Conservation (phyloP, 2,329 filamentous ascomycete genomes). For the Knoxdaviesia proteae region DNA sequence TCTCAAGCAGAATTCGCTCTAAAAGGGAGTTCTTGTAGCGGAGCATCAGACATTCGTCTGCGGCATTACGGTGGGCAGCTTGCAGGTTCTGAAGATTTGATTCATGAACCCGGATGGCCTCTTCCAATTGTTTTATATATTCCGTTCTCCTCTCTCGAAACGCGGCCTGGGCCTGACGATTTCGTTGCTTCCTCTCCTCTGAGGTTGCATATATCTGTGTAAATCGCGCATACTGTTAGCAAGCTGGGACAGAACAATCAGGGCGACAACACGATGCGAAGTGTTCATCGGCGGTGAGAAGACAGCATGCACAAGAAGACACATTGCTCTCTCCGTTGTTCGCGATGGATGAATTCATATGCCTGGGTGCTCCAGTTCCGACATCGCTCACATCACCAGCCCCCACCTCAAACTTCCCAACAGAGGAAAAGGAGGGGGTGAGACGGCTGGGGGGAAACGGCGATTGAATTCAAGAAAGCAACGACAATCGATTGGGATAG, state of each 20-base stretch:
- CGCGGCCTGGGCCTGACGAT: constrained; percentile 88
- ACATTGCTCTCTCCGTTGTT: neutral
- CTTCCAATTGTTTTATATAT: constrained; percentile 98
- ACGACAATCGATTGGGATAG: constrained; percentile 1
- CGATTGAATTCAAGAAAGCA: constrained; percentile 1
- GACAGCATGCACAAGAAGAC: neutral
- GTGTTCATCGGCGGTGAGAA: neutral
- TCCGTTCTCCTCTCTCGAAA: constrained; percentile 93
- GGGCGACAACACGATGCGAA: neutral
- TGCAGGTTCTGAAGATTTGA: constrained; percentile 82
- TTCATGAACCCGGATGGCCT: constrained; percentile 92
- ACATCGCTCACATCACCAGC: neutral
- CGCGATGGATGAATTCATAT: neutral
- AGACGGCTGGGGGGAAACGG: neutral
- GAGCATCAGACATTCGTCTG: constrained; percentile 94
- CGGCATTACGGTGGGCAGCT: constrained; percentile 80
- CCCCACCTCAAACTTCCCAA: neutral
- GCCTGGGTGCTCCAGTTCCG: neutral
- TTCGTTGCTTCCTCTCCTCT: constrained; percentile 93
- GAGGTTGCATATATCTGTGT: constrained; percentile 90
- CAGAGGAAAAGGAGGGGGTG: neutral
- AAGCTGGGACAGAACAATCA: too few relatives aligned
- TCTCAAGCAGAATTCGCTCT: constrained; percentile 87
- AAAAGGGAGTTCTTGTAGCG: constrained; percentile 95
- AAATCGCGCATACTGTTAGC: neutral